Evolutionary conservation across 1,284 basidiomycete species (phyloP).

Genomic region (Tausonia pullulans): DNA sequence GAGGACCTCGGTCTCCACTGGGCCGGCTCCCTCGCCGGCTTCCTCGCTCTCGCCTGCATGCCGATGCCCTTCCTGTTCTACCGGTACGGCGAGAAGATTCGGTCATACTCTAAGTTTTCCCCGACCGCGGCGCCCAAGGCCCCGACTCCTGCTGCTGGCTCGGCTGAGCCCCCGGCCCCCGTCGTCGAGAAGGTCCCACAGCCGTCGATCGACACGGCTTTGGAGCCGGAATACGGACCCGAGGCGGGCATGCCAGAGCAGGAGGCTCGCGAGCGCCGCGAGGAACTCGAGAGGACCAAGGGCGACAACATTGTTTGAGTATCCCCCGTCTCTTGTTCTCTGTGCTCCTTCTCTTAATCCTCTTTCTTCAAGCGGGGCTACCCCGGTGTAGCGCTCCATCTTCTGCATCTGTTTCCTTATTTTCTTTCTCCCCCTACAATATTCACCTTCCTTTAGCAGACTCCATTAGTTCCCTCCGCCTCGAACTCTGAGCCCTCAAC

Average conservation of each 20-base stretch:
- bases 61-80: slow-evolving; percentile 45
- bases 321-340: neutral
- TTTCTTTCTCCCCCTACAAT: no score
- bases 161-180: slow-evolving; percentile 3
- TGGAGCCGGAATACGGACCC: slow-evolving; percentile 27
- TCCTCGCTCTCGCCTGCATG: slow-evolving; percentile 45
- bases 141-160: neutral
- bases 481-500: no score
- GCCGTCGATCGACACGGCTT: slow-evolving; percentile 19
- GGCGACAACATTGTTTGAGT: slow-evolving; percentile 7
- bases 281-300: slow-evolving; percentile 6
- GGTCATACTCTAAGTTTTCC: slow-evolving; percentile 36
- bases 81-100: slow-evolving; percentile 40
- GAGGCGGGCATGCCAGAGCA: slow-evolving; percentile 24
- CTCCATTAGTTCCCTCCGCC: no score
- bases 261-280: slow-evolving; percentile 2
- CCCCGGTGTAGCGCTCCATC: no score
- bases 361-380: neutral
- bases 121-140: neutral
- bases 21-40: slow-evolving; percentile 51
- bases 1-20: slow-evolving; percentile 32
- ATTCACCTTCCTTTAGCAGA: no score
- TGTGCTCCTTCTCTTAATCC: neutral
- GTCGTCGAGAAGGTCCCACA: slow-evolving; percentile 17
- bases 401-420: no score